phyloP scores from a whole-genome alignment of 305 asterid genomes.

The Rubia balearica region DNA sequence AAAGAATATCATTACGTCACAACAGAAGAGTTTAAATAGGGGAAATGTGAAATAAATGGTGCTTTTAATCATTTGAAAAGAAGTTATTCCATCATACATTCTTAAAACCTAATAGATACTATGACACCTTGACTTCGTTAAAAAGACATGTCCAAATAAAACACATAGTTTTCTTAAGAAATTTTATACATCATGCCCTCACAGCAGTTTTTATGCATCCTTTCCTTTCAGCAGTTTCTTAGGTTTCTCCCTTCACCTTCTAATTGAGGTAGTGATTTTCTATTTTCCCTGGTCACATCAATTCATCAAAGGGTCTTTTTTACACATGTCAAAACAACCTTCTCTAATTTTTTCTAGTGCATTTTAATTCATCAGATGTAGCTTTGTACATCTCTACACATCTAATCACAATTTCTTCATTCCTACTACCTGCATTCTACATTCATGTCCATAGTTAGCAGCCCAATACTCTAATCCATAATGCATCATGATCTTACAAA shows the following conservation, averaged over 20 bases:
- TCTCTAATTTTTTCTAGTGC: neutral
- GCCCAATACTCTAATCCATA: neutral
- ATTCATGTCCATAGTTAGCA: neutral
- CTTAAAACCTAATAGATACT: neutral
- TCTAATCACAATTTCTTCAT: neutral
- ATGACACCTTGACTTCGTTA: neutral
- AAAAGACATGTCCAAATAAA: neutral
- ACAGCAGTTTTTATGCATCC: neutral
- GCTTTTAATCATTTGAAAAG: neutral
- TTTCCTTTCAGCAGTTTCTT: neutral
- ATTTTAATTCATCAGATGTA: neutral
- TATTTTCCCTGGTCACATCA: neutral
- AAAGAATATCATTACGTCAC: neutral
- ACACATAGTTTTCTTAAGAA: slow-evolving; percentile 1
- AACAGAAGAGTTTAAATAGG: neutral
- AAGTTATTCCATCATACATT: neutral
- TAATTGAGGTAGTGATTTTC: neutral
- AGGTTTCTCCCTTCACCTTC: neutral
- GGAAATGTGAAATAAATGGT: neutral
- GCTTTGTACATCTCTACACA: neutral
- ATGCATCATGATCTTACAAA: neutral
- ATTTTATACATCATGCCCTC: neutral
- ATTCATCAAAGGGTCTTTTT: neutral
- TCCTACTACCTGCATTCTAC: neutral
- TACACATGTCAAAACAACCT: neutral